Evolutionary conservation across 1,139 yeast genomes (phyloP).

Genomic region (Magnusiomyces paraingens): DNA sequence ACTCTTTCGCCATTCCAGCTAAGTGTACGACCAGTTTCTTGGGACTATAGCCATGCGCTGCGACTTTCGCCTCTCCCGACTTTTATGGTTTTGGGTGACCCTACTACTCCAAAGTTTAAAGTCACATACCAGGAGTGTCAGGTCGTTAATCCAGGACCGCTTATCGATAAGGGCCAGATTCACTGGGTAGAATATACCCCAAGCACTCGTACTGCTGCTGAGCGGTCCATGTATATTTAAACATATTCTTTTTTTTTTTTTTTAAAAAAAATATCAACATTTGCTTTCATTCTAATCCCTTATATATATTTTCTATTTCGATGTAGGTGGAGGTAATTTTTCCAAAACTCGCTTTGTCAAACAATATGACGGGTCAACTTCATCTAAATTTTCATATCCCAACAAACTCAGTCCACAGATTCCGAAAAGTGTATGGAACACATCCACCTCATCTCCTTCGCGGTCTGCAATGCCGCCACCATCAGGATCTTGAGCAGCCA

Average conservation of each 20-base stretch:
- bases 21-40: slow-evolving; percentile 53
- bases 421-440: slow-evolving; percentile 88
- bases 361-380: slow-evolving; percentile 81
- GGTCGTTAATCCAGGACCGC: slow-evolving; percentile 63
- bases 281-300: background rate
- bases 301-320: background rate
- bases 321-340: background rate
- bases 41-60: slow-evolving; percentile 65
- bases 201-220: slow-evolving; percentile 37
- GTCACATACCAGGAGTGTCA: slow-evolving; percentile 78
- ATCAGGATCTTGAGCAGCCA: slow-evolving; percentile 68
- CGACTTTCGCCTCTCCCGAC: slow-evolving; percentile 72
- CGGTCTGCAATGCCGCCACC: slow-evolving; percentile 91
- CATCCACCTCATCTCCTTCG: slow-evolving; percentile 85
- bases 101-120: slow-evolving; percentile 63
- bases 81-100: slow-evolving; percentile 50
- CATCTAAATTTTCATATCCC: slow-evolving; percentile 49
- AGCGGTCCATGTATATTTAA: slow-evolving; percentile 15
- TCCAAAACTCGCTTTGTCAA: slow-evolving; percentile 44
- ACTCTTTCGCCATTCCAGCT: slow-evolving; percentile 72
- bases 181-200: slow-evolving; percentile 71
- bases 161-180: slow-evolving; percentile 43
- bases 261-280: background rate
- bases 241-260: background rate
- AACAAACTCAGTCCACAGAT: slow-evolving; percentile 77